These are phyloP conservation scores for Alloteropsis semialata DNA, from an alignment of 176 grass and related monocot genomes.

Conservation along the genomic window DNA sequence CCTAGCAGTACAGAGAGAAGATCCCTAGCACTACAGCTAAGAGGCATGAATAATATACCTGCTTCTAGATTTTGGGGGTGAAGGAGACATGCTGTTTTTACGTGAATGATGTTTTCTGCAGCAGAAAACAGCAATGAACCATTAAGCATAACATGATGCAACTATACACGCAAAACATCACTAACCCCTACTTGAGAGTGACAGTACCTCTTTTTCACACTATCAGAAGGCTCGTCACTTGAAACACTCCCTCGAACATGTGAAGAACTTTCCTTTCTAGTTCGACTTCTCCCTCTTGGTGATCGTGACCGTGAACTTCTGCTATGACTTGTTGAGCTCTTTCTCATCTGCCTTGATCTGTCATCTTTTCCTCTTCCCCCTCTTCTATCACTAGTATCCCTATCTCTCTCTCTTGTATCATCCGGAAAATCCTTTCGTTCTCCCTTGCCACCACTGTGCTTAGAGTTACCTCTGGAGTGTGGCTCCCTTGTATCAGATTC, in stretches of 20 bases:
- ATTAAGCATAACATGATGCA: conserved; percentile 11
- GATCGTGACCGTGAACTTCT: conserved; percentile 48
- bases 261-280: conserved; percentile 57
- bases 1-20: not conserved
- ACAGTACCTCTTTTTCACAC: conserved; percentile 46
- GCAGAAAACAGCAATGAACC: conserved; percentile 14
- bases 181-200: not conserved
- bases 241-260: conserved; percentile 52
- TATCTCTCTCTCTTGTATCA: conserved; percentile 54
- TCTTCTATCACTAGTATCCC: conserved; percentile 55
- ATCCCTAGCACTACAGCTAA: not conserved
- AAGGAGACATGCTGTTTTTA: conserved; percentile 56
- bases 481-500: conserved; percentile 28
- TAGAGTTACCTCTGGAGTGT: conserved; percentile 30
- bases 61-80: conserved; percentile 63
- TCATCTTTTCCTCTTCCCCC: conserved; percentile 43
- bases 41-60: conserved; percentile 41
- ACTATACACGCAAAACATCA: conserved; percentile 13
- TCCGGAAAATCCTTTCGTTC: conserved; percentile 37
- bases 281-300: conserved; percentile 43
- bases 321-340: conserved; percentile 41
- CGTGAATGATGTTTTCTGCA: conserved; percentile 59
- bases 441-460: conserved; percentile 43
- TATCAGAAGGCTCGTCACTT: conserved; percentile 63
- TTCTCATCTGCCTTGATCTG: conserved; percentile 37